phyloP scores from a whole-genome alignment of 169 alveolate species.

The Condylostoma magnum region DNA sequence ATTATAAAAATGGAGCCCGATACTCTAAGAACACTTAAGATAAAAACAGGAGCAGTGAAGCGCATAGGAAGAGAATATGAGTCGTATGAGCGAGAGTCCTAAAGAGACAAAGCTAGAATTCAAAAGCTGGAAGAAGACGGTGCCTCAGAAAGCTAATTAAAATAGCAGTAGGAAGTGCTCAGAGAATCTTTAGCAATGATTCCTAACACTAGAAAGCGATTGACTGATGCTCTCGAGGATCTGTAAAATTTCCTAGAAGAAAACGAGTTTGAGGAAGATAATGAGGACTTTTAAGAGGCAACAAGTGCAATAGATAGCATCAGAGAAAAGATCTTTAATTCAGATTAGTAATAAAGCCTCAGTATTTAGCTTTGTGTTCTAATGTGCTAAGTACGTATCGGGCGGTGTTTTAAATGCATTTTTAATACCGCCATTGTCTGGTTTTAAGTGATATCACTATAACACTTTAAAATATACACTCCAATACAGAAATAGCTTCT shows the following conservation, averaged over 20 bases:
- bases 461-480: no score
- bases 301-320: no score
- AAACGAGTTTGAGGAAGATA: background rate
- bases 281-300: no score
- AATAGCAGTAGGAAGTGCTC: constrained; percentile 30
- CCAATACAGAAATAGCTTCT: no score
- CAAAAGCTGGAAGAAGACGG: constrained; percentile 22
- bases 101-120: constrained; percentile 17
- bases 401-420: no score
- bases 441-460: no score
- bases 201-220: constrained; percentile 23
- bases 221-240: constrained; percentile 25
- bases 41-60: constrained; percentile 26
- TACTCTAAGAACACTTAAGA: background rate
- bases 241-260: constrained; percentile 11
- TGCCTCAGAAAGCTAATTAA: background rate
- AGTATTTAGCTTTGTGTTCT: no score
- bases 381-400: no score
- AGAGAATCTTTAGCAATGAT: constrained; percentile 17
- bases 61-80: constrained; percentile 28
- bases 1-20: constrained; percentile 17
- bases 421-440: no score
- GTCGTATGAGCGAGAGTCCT: constrained; percentile 7
- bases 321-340: no score
- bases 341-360: no score